Evolutionary conservation across 148 eudicot species (phyloP).

Genomic region (Talinum fruticosum): DNA sequence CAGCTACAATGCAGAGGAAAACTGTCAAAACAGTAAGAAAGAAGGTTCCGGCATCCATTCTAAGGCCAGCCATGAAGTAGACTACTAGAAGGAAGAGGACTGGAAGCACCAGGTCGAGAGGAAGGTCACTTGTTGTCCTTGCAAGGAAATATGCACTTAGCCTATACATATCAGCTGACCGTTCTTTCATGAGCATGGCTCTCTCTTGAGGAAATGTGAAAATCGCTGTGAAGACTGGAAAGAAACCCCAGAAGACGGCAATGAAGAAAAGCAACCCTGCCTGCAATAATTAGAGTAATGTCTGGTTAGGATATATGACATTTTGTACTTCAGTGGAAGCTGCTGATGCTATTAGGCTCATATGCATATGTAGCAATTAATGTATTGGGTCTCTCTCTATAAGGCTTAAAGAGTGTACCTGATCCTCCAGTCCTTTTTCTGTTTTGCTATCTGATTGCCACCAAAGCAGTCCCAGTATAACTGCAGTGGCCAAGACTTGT

Average conservation of each 20-base stretch:
- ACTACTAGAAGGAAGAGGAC: slow-evolving; percentile 71
- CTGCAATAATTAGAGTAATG: slow-evolving; percentile 33
- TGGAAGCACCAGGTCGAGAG: slow-evolving; percentile 78
- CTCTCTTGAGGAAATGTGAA: slow-evolving; percentile 95
- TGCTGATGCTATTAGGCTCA: background rate
- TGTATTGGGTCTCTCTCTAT: background rate
- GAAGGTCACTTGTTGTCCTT: slow-evolving; percentile 82
- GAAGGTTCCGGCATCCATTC: slow-evolving; percentile 51
- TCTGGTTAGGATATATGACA: background rate
- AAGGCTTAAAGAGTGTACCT: slow-evolving; percentile 62
- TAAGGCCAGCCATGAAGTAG: slow-evolving; percentile 93
- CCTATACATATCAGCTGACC: slow-evolving; percentile 93
- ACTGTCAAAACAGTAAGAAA: slow-evolving; percentile 65
- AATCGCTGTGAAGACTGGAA: slow-evolving; percentile 91
- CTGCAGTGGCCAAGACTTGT: slow-evolving; percentile 81
- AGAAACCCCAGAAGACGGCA: slow-evolving; percentile 92
- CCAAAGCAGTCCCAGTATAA: slow-evolving; percentile 87
- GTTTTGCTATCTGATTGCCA: slow-evolving; percentile 74
- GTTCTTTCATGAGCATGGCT: slow-evolving; percentile 87
- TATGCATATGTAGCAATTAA: no score
- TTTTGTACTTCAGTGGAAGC: background rate
- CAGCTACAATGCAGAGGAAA: slow-evolving; percentile 75
- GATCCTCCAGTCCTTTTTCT: slow-evolving; percentile 64
- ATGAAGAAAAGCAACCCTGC: slow-evolving; percentile 90
- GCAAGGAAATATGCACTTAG: slow-evolving; percentile 91